Evolutionary conservation across 495 filamentous ascomycete genomes (phyloP).

Genomic region (Neurospora pannonica): DNA sequence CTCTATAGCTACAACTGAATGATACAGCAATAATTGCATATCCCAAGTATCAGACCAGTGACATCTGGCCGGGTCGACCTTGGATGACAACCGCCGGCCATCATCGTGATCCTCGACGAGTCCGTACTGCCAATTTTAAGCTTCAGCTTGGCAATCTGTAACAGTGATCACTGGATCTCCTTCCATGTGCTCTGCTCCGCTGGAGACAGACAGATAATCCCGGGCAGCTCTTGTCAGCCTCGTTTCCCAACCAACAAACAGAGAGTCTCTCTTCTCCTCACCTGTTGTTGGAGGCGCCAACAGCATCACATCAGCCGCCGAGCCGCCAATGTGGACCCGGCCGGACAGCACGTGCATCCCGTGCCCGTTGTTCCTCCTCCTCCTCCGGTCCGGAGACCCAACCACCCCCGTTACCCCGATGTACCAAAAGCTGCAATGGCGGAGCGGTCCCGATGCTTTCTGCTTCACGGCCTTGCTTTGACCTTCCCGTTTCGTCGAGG

Average conservation of each 20-base stretch:
- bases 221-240: neutral
- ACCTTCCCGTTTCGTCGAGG: neutral
- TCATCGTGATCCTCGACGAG: neutral
- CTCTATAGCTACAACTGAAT: neutral
- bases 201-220: neutral
- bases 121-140: neutral
- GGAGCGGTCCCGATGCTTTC: neutral
- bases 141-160: neutral
- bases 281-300: neutral
- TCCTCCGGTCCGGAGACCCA: neutral
- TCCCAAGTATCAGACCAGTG: neutral
- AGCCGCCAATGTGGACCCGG: neutral
- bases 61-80: neutral
- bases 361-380: neutral
- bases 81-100: neutral
- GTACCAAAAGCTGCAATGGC: neutral
- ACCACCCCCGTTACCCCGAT: neutral
- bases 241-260: neutral
- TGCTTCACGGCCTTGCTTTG: neutral
- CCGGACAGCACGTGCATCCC: neutral
- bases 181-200: neutral
- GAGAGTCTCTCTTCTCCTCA: neutral
- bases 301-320: neutral
- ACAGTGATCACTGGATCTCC: neutral
- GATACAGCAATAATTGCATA: neutral